Base-by-base conservation (phyloP, 2,329 filamentous ascomycete genomes). In the Coniochaeta sp. region DNA sequence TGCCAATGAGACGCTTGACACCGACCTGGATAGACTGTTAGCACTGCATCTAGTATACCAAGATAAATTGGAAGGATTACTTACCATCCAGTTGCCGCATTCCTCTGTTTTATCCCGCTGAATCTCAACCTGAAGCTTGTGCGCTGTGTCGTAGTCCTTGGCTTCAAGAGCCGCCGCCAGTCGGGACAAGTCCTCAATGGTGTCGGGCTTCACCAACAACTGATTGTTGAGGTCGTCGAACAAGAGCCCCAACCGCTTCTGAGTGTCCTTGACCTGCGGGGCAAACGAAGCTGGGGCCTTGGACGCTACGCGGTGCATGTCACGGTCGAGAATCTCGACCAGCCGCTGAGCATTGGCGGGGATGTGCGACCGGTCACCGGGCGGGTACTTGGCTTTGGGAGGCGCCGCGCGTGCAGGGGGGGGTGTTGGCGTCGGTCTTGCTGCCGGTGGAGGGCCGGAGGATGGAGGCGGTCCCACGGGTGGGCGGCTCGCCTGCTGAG, bases 181-280 rank as follows among this genome's bases (percentile, higher is more conserved):
- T 60, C 83, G 73, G 8, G 76, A 75, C 60, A 91, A 74, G 63
- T 85, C 76, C 55, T 81, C 76, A 48, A 91, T 80, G 1, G 87
- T 96, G 62, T 88, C 85, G 1, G 87, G 81, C 71, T 87, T 88
- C 51, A 97, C 76, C 35, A 96, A 75, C 63, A 97, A 91, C 63
- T 91, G 87, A 59, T 97, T 97, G 77, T 97, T 99, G 46, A 99
- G 77, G 67, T 96, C 91, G 65, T 99, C 92, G 66, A 96, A 97
- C n/a, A 99, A 75, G 48, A 96, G 85, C 61, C 88, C 89, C 53
- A 99, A 78, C 26, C 94, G 85, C 72, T 96, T 96, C 67, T 96
- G 89, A 2, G 91, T 94, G 66, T 97, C 94, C 61, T 90, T 88
- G 18, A 99, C 91, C 66, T 97, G 91, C 13, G 85, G 79, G 56